Evolutionary conservation across 768 basidiomycete species (phyloP).

Genomic region (Mycena filopes): DNA sequence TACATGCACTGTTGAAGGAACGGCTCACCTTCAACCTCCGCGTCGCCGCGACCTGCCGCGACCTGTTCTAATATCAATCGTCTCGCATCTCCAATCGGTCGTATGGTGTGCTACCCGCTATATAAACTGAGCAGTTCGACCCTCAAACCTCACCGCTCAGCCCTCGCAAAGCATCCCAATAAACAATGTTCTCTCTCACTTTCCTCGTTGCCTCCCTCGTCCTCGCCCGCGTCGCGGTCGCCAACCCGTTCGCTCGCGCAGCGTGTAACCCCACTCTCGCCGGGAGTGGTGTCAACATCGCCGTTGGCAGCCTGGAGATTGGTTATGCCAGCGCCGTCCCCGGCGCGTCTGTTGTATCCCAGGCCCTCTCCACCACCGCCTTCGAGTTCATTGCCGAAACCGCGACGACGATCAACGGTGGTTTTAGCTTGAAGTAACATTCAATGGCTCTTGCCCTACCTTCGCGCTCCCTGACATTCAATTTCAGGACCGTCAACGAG

Average conservation of each 20-base stretch:
- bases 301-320: conserved; percentile 17
- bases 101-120: not conserved
- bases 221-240: conserved; percentile 1
- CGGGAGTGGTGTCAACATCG: conserved; percentile 20
- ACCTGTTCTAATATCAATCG: too few species aligned
- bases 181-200: conserved; percentile 10
- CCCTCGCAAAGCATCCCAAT: not conserved
- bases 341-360: conserved; percentile 19
- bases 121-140: conserved; percentile 2
- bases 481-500: conserved; percentile 23
- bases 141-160: not conserved
- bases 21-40: not conserved
- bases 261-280: conserved; percentile 24
- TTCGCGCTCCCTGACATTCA: too few species aligned
- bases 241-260: conserved; percentile 24
- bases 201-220: conserved; percentile 15
- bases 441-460: too few species aligned
- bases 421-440: not conserved
- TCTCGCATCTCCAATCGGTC: not conserved
- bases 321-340: conserved; percentile 23
- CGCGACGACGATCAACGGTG: conserved; percentile 3
- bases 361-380: not conserved
- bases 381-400: conserved; percentile 16
- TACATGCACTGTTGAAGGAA: not conserved
- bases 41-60: too few species aligned